Base-by-base conservation (phyloP, 2,329 filamentous ascomycete genomes). In the Phialophora expanda region DNA sequence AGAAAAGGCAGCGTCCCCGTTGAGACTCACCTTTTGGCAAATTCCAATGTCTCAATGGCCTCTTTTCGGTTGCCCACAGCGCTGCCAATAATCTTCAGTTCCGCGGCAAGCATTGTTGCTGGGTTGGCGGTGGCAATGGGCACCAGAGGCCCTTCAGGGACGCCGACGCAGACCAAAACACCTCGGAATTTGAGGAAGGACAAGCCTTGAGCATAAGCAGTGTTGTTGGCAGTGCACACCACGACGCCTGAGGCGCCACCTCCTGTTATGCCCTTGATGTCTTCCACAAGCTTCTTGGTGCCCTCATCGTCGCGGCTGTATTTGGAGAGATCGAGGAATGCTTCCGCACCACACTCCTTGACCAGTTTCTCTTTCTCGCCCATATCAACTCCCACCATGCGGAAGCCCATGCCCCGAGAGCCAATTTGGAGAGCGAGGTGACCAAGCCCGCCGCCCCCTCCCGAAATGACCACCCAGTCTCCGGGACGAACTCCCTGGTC, bases 341-440 rank as follows among this genome's bases (percentile, higher is more conserved):
- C 83, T 73, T 90, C 87, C 0, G 87, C 87, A 8, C 88, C 88
- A n/a, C 81, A 86, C 0, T 84, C 80, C 56, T 82, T 82, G 9
- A 85, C 82, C 1, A 90, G 73, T 12, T 83, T 71, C 70, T 85
- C 84, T 75, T 90, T 90, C 71, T 81, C 84, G 54, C 83, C 85
- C 69, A 86, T 81, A 74, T 90, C 89, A 73, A 90, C 83, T 28
- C 87, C 88, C 64, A 90, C 87, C 41, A 89, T 86, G 53, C 88
- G 82, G 68, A 87, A 79, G 11, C 85, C 87, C 80, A 90, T 87
- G 2, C 83, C 88, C n/a, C 78, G 76, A 38, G 80, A 78, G 7
- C 85, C 85, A 61, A 89, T 83, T 71, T 90, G 86, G n/a, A 83
- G 80, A 1, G 84, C 87, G 9, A 89, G 76, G 77, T 89, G 86